Conservation (phyloP, 2,329 filamentous ascomycete species). For the Diplodia seriata region DNA sequence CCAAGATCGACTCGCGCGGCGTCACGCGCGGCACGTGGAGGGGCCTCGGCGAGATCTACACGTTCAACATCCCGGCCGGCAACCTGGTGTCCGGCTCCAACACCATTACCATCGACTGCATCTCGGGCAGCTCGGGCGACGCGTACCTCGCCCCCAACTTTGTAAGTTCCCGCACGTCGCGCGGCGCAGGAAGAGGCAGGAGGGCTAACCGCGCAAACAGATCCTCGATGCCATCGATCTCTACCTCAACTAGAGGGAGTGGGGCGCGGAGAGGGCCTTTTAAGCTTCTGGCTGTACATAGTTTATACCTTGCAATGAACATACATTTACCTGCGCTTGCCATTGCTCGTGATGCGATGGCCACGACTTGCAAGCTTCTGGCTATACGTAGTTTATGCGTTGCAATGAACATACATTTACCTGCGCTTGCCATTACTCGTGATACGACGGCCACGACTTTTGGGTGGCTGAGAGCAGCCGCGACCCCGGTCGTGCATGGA, state of each 20-base stretch:
- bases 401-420: constrained; percentile 12
- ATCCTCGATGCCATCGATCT: constrained; percentile 24
- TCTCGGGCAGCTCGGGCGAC: constrained; percentile 65
- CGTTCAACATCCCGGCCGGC: constrained; percentile 64
- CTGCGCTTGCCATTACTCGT: constrained; percentile 4
- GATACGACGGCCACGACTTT: constrained; percentile 24
- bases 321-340: not conserved
- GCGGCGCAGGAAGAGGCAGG: not conserved
- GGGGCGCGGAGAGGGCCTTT: not conserved
- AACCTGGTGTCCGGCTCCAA: constrained; percentile 64
- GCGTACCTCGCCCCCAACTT: constrained; percentile 65
- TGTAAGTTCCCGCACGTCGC: constrained; percentile 48
- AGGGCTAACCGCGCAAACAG: constrained; percentile 5
- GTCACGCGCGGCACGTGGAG: constrained; percentile 71
- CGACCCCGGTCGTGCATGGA: constrained; percentile 18
- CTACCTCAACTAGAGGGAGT: constrained; percentile 6
- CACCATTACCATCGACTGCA: constrained; percentile 65
- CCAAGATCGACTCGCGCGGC: constrained; percentile 69
- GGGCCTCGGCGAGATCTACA: constrained; percentile 69
- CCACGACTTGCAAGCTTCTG: no score
- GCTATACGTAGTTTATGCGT: constrained; percentile 23
- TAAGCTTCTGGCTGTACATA: constrained; percentile 17
- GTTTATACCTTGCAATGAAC: constrained; percentile 20
- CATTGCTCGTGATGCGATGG: constrained; percentile 25
- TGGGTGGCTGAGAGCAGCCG: constrained; percentile 14